Evolutionary conservation across 73 alveolate genomes (phyloP).

Genomic region (Tetrahymena elliotti): DNA sequence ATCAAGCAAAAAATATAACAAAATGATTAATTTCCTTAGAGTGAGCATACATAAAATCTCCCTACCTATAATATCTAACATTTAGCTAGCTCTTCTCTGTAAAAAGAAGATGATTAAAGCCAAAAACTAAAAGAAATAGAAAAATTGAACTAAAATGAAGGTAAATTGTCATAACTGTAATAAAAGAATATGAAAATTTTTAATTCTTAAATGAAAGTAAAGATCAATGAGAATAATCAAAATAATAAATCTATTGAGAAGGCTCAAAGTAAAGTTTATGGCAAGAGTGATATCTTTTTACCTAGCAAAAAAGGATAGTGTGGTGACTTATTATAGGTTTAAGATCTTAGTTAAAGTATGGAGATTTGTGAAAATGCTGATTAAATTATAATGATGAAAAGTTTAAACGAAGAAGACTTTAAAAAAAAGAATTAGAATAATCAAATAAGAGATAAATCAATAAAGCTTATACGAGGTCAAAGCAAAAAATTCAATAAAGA

Average conservation of each 20-base stretch:
- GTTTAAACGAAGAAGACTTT: neutral
- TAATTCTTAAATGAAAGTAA: neutral
- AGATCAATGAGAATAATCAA: neutral
- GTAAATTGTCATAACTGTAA: neutral
- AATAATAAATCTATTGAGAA: neutral
- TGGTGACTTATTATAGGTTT: neutral
- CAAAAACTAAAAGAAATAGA: neutral
- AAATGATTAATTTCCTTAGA: no score
- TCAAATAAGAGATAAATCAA: neutral
- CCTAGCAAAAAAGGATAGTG: neutral
- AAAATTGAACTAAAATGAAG: neutral
- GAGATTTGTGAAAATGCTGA: neutral
- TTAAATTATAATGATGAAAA: neutral
- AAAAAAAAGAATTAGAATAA: neutral
- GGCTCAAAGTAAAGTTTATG: neutral
- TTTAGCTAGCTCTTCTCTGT: no score
- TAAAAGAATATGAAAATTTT: neutral
- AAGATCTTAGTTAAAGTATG: neutral
- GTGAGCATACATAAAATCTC: neutral
- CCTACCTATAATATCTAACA: neutral
- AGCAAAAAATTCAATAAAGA: neutral
- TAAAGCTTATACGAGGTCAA: neutral
- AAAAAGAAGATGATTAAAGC: neutral
- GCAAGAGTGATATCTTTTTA: neutral
- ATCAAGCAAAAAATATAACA: neutral